Conservation (phyloP, 768 basidiomycete species). For the Floccularia luteovirens region DNA sequence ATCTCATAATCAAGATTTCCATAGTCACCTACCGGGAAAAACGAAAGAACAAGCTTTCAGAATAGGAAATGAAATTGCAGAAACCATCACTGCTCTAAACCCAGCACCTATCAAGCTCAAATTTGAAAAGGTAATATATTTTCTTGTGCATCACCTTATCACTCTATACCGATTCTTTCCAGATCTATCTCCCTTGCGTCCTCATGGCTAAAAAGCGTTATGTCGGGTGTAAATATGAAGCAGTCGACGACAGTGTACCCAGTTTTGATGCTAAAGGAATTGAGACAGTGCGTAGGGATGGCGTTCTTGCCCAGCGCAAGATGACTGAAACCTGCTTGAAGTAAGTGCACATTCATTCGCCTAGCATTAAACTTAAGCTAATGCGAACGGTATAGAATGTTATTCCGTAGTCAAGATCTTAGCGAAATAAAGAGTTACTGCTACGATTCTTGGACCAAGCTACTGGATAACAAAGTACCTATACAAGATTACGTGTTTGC, state of each 20-base stretch:
- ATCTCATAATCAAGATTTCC: neutral
- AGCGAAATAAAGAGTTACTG: constrained; percentile 89
- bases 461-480: constrained; percentile 73
- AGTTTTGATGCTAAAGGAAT: constrained; percentile 96
- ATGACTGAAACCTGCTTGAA: constrained; percentile 88
- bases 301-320: constrained; percentile 84
- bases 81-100: constrained; percentile 77
- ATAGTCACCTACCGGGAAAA: constrained; percentile 72
- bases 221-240: constrained; percentile 94
- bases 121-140: constrained; percentile 78
- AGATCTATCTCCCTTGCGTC: constrained; percentile 94
- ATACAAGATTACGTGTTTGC: constrained; percentile 94
- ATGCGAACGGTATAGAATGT: constrained; percentile 53
- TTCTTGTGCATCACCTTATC: neutral
- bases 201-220: constrained; percentile 99
- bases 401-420: constrained; percentile 87
- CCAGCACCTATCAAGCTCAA: constrained; percentile 92
- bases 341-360: constrained; percentile 33
- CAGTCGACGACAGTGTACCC: constrained; percentile 68
- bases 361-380: no score
- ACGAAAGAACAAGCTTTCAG: constrained; percentile 91
- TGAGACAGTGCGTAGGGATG: constrained; percentile 92
- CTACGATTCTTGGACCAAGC: constrained; percentile 73
- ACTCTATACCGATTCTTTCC: neutral
- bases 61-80: constrained; percentile 90